phyloP scores from a whole-genome alignment of 805 yeast genomes.

The Wickerhamiella alocasiicola region DNA sequence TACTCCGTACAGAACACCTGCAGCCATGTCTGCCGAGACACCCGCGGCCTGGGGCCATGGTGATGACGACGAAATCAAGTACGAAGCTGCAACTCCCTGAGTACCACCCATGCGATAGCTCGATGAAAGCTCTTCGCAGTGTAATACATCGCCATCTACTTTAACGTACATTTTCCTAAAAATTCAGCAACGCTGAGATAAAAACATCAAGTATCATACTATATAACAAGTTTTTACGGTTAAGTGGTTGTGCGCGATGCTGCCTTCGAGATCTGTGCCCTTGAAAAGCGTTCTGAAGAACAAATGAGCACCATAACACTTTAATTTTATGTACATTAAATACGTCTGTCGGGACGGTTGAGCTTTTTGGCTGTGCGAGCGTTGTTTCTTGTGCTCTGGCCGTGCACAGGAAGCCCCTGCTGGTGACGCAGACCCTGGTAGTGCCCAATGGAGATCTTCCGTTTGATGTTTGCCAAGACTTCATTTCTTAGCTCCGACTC shows the following conservation, averaged over 20 bases:
- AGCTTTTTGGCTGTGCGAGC: conserved; percentile 81
- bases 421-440: conserved; percentile 86
- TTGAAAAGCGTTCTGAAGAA: too few species aligned
- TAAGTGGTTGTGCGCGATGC: too few species aligned
- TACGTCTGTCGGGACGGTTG: conserved; percentile 50
- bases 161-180: too few species aligned
- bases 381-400: conserved; percentile 86
- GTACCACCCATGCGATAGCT: too few species aligned
- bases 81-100: conserved; percentile 27
- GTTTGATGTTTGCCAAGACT: conserved; percentile 55
- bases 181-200: too few species aligned
- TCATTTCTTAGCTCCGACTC: conserved; percentile 61
- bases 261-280: too few species aligned
- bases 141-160: too few species aligned
- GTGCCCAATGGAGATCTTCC: conserved; percentile 71
- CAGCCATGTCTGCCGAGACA: conserved; percentile 18
- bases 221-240: too few species aligned
- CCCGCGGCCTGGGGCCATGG: conserved; percentile 29
- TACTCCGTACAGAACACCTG: conserved; percentile 29
- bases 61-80: conserved; percentile 27
- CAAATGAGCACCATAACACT: background rate
- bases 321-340: conserved; percentile 9
- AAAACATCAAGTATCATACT: too few species aligned
- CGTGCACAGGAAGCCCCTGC: conserved; percentile 64
- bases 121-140: too few species aligned